Evolutionary conservation across 805 yeast species (phyloP).

Genomic region (Suhomyces pyralidae): DNA sequence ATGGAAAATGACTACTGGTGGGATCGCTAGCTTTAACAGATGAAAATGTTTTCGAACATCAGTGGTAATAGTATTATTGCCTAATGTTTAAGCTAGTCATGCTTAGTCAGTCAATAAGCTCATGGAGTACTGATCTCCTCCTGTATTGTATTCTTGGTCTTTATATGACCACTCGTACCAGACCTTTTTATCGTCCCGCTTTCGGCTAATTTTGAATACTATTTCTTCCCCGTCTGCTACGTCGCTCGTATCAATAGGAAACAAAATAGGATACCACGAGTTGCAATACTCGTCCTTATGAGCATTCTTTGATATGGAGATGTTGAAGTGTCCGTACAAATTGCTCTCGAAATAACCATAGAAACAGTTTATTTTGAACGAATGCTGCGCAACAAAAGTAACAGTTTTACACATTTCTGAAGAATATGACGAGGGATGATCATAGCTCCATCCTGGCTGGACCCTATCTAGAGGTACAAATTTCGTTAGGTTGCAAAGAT

Average conservation of each 20-base stretch:
- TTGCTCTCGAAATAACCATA: constrained; percentile 72
- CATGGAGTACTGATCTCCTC: constrained; percentile 12
- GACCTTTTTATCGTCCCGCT: constrained; percentile 8
- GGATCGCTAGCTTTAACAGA: no score
- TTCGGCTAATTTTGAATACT: constrained; percentile 12
- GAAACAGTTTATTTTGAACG: constrained; percentile 62
- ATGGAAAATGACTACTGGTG: no score
- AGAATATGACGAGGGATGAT: constrained; percentile 43
- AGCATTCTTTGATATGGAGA: constrained; percentile 39
- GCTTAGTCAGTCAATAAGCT: background rate
- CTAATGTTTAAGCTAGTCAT: background rate
- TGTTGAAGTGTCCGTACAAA: constrained; percentile 55
- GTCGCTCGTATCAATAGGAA: constrained; percentile 23
- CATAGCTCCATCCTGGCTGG: constrained; percentile 59
- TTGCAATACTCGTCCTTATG: constrained; percentile 19
- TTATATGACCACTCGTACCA: constrained; percentile 27
- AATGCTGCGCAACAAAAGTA: constrained; percentile 40
- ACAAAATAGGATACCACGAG: constrained; percentile 40
- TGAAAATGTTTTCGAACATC: no score
- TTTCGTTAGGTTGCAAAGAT: constrained; percentile 18
- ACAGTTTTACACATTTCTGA: constrained; percentile 35
- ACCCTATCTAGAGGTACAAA: constrained; percentile 29
- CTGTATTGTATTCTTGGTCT: constrained; percentile 16
- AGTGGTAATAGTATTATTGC: no score
- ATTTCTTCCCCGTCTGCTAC: constrained; percentile 10